phyloP scores from a whole-genome alignment of 352 stramenopile species.

The Phytophthora chlamydospora region DNA sequence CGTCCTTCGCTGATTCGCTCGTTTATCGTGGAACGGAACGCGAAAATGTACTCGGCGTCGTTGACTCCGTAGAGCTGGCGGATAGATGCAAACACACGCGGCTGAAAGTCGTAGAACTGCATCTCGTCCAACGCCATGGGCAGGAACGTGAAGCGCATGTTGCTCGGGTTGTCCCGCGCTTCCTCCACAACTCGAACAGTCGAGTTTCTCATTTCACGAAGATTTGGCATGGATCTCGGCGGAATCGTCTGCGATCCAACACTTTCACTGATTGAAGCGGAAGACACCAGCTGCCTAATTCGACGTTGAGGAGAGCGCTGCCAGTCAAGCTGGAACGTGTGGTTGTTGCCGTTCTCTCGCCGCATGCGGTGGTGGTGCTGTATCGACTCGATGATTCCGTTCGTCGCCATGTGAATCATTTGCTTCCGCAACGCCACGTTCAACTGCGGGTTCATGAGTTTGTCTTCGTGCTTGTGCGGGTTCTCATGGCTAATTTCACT shows the following conservation, averaged over 20 bases:
- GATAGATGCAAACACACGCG: constrained; percentile 80
- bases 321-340: constrained; percentile 86
- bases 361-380: constrained; percentile 80
- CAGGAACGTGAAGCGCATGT: constrained; percentile 65
- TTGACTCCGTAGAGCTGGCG: constrained; percentile 69
- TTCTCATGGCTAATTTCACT: constrained; percentile 20
- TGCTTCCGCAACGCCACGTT: constrained; percentile 85
- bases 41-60: constrained; percentile 80
- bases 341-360: constrained; percentile 71
- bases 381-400: constrained; percentile 87
- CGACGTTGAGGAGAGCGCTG: constrained; percentile 66
- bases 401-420: constrained; percentile 91
- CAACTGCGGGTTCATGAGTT: constrained; percentile 81
- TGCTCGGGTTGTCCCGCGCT: constrained; percentile 44
- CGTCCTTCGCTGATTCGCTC: constrained; percentile 90
- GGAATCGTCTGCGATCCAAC: constrained; percentile 40
- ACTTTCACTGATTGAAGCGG: constrained; percentile 39
- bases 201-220: constrained; percentile 52
- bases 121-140: constrained; percentile 80
- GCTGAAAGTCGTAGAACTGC: constrained; percentile 90
- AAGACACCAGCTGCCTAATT: constrained; percentile 54
- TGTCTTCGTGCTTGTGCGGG: constrained; percentile 38
- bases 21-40: constrained; percentile 85
- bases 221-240: constrained; percentile 34
- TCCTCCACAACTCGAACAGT: constrained; percentile 72